These are phyloP conservation scores for Biscogniauxia marginata DNA, from an alignment of 2,329 filamentous ascomycete genomes.

Conservation along the genomic window DNA sequence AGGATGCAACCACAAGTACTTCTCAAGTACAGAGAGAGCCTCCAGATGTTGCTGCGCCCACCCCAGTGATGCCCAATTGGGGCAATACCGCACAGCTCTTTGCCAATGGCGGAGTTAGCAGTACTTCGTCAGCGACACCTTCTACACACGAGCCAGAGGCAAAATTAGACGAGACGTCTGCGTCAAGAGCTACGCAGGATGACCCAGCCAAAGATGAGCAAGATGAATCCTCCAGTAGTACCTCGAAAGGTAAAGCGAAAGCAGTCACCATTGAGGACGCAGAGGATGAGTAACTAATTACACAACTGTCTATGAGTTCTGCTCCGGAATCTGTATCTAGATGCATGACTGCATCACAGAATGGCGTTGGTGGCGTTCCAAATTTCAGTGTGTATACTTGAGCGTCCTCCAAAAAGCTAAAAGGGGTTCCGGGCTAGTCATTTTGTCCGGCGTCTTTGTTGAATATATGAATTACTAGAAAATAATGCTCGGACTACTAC, in stretches of 20 bases:
- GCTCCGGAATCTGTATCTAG: constrained; percentile 21
- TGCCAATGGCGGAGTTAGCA: constrained; percentile 26
- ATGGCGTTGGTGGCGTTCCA: constrained; percentile 32
- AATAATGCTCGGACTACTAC: neutral
- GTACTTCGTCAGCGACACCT: constrained; percentile 11
- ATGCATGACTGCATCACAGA: constrained; percentile 27
- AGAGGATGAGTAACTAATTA: constrained; percentile 18
- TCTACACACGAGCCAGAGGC: constrained; percentile 9
- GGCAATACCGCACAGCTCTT: constrained; percentile 51
- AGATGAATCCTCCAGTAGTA: constrained; percentile 15
- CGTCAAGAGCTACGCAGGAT: constrained; percentile 3
- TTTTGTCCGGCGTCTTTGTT: constrained; percentile 8
- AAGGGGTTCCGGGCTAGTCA: constrained; percentile 7
- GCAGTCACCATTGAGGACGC: constrained; percentile 31
- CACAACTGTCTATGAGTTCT: constrained; percentile 7
- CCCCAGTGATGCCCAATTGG: constrained; percentile 50
- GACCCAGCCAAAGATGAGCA: constrained; percentile 17
- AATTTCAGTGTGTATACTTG: constrained; percentile 1
- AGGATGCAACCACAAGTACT: constrained; percentile 8
- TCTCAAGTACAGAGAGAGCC: constrained; percentile 21
- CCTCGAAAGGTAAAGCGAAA: constrained; percentile 28
- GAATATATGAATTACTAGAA: constrained; percentile 9
- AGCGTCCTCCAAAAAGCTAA: neutral
- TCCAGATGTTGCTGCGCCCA: constrained; percentile 45
- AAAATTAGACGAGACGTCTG: constrained; percentile 5